A percentile compares a stretch with the other conserved stretches of the same genome.
Conservation (phyloP, 2,329 filamentous ascomycete genomes). For the Colletotrichum liaoningense region DNA sequence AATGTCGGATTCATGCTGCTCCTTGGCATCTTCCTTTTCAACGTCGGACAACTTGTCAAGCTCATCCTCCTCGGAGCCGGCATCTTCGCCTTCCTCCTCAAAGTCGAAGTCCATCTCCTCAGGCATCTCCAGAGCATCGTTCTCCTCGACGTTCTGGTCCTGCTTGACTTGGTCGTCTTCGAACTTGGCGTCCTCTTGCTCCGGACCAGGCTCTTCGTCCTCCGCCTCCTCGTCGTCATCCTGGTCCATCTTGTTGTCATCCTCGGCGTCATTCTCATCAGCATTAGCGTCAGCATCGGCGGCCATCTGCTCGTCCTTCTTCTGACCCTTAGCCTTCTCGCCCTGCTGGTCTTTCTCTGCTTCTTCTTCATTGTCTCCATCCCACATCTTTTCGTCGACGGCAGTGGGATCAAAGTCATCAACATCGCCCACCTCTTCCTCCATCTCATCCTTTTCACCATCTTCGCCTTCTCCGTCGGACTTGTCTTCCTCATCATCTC, state of each 20-base stretch:
- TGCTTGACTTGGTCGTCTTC: slow-evolving; percentile 70
- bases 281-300: slow-evolving; percentile 68
- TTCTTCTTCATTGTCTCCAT: slow-evolving; percentile 78
- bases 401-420: slow-evolving; percentile 90
- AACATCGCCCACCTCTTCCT: slow-evolving; percentile 91
- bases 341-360: slow-evolving; percentile 86
- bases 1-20: slow-evolving; percentile 51
- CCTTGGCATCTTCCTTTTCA: slow-evolving; percentile 52
- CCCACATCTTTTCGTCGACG: slow-evolving; percentile 99
- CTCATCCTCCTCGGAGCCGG: slow-evolving; percentile 64
- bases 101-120: slow-evolving; percentile 90
- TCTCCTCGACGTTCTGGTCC: slow-evolving; percentile 83
- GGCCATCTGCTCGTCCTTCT: slow-evolving; percentile 71
- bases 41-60: slow-evolving; percentile 68
- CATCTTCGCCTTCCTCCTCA: slow-evolving; percentile 74
- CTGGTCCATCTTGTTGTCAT: slow-evolving; percentile 55
- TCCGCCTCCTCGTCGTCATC: slow-evolving; percentile 52
- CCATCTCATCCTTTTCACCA: slow-evolving; percentile 79
- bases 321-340: slow-evolving; percentile 76
- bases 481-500: slow-evolving; percentile 70
- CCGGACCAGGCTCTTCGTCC: slow-evolving; percentile 71
- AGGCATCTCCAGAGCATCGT: slow-evolving; percentile 84
- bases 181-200: slow-evolving; percentile 65
- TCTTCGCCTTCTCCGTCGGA: slow-evolving; percentile 73
- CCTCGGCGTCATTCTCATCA: slow-evolving; percentile 53